These are phyloP conservation scores for Scopulariopsis brevicaulis DNA, from an alignment of 2,329 filamentous ascomycete species.

Conservation along the genomic window DNA sequence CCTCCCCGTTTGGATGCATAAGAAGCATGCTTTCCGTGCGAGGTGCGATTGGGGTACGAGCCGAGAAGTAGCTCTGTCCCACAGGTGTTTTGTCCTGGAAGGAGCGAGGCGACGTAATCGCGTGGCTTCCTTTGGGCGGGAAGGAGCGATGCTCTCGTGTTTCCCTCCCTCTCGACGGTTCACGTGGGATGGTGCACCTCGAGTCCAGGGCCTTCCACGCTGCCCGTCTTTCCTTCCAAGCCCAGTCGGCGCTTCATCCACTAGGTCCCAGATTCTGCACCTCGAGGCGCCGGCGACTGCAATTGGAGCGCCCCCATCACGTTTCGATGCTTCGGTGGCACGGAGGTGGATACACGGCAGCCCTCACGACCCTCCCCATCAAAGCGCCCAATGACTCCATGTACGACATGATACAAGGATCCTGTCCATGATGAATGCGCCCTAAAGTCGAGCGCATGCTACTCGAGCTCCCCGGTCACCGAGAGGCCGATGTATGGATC, in stretches of 20 bases:
- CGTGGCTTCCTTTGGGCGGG: background rate
- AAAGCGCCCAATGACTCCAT: background rate
- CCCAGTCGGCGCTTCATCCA: background rate
- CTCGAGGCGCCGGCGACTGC: background rate
- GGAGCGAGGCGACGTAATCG: background rate
- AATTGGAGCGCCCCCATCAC: background rate
- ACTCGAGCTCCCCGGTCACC: background rate
- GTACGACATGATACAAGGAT: background rate
- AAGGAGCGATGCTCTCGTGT: background rate
- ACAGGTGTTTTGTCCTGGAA: background rate
- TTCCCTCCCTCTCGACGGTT: background rate
- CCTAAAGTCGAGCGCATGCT: background rate
- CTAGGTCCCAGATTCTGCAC: background rate
- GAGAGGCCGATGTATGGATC: background rate
- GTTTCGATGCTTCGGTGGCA: background rate
- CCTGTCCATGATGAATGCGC: background rate
- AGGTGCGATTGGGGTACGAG: background rate
- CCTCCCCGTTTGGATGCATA: background rate
- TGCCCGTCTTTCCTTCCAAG: too few relatives aligned
- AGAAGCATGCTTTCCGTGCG: background rate
- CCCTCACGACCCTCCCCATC: background rate
- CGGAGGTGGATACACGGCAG: background rate
- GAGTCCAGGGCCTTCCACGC: background rate
- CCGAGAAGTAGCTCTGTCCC: background rate
- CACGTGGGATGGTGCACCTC: background rate